Percentiles rank a stretch among this genome's conserved stretches.
Evolutionary conservation across 441 rosid species (phyloP).

Genomic region (Metrosideros polymorpha): DNA sequence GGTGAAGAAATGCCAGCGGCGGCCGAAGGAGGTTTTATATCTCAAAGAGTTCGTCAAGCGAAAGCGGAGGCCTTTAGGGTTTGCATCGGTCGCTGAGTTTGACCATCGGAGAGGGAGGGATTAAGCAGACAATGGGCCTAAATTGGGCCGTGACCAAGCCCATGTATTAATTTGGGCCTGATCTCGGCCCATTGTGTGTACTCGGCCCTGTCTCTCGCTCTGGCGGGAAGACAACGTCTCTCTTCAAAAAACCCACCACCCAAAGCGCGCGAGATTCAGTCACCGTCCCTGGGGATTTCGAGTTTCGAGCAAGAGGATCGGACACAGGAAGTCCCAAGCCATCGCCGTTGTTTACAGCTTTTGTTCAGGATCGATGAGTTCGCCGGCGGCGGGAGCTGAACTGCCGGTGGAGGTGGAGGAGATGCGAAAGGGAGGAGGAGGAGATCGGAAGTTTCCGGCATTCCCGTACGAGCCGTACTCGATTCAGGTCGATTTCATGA

Average conservation of each 20-base stretch:
- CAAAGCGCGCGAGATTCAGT: background rate
- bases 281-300: background rate
- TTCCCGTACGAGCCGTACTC: slow-evolving; percentile 76
- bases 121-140: background rate
- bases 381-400: background rate
- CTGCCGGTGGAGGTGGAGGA: background rate
- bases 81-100: background rate
- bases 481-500: slow-evolving; percentile 82
- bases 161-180: background rate
- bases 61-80: background rate
- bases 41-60: background rate
- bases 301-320: background rate
- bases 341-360: background rate
- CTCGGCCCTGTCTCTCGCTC: background rate
- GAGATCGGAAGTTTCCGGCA: slow-evolving; percentile 34
- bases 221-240: background rate
- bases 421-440: slow-evolving; percentile 17
- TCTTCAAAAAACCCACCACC: background rate
- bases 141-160: rapidly evolving
- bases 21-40: background rate
- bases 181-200: rapidly evolving
- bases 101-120: background rate
- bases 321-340: background rate
- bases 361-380: background rate
- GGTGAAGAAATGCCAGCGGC: background rate